Evolutionary conservation across 2,329 filamentous ascomycete genomes (phyloP).

Genomic region (Alternaria alternata): DNA sequence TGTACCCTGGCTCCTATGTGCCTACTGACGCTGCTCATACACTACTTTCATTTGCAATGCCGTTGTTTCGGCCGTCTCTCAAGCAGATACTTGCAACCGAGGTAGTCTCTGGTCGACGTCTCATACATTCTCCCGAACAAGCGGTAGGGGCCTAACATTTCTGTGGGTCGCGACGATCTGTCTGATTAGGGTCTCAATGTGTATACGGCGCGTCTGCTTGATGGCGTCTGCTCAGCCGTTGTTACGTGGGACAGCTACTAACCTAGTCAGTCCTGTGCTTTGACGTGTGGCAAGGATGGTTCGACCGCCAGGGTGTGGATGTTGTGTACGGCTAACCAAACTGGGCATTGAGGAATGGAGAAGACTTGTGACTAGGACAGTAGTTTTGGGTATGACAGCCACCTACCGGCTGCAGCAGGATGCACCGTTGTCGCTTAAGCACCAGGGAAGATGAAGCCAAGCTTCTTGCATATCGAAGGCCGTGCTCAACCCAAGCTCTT

Average conservation of each 20-base stretch:
- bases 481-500: conserved; percentile 24
- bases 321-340: conserved; percentile 10
- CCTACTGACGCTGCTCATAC: background rate
- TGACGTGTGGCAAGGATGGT: conserved; percentile 8
- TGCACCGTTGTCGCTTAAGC: conserved; percentile 2
- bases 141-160: background rate
- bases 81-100: background rate
- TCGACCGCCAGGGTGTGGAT: background rate
- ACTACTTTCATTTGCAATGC: background rate
- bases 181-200: conserved; percentile 6
- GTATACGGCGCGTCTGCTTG: conserved; percentile 1
- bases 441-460: conserved; percentile 2
- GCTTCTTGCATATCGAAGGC: conserved; percentile 12
- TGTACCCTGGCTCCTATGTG: conserved; percentile 1
- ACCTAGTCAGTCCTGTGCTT: conserved; percentile 1
- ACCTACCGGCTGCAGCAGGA: conserved; percentile 10
- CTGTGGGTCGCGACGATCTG: conserved; percentile 3
- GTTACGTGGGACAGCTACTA: conserved; percentile 4
- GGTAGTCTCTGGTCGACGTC: background rate
- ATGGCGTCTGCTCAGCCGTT: conserved; percentile 4
- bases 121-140: background rate
- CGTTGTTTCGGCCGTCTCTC: background rate
- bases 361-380: conserved; percentile 20
- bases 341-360: conserved; percentile 6
- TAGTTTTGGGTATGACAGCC: conserved; percentile 9